Percentiles rank a stretch among this genome's conserved stretches.
phyloP scores from a whole-genome alignment of 345 rosid species.

The Moricandia arvensis region DNA sequence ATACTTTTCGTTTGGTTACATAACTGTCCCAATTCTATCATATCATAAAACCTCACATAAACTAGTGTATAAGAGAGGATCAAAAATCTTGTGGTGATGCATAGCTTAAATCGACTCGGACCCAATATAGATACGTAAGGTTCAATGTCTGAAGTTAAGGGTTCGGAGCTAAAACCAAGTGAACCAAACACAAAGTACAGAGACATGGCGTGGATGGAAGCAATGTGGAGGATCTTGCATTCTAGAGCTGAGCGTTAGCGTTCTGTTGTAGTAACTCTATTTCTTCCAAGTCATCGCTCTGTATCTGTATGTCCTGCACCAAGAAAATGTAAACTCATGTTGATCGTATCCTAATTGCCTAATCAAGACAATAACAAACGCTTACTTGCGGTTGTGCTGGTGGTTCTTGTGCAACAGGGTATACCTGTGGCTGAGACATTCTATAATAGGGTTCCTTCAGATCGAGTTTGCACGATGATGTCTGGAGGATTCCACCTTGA shows the following conservation, averaged over 20 bases:
- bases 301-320: constrained; percentile 61
- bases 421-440: constrained; percentile 93
- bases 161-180: constrained; percentile 1
- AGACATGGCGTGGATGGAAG: background rate
- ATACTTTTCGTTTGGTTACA: background rate
- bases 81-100: background rate
- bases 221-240: background rate
- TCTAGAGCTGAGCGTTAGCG: constrained; percentile 47
- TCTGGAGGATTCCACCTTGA: constrained; percentile 86
- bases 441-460: constrained; percentile 94
- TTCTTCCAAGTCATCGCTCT: constrained; percentile 65
- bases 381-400: constrained; percentile 50
- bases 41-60: background rate
- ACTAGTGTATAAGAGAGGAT: background rate
- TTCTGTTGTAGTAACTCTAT: constrained; percentile 63
- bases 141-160: constrained; percentile 2
- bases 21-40: background rate
- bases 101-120: background rate
- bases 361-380: background rate
- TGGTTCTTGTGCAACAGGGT: constrained; percentile 65
- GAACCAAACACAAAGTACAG: constrained; percentile 10
- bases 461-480: constrained; percentile 83
- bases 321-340: background rate
- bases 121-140: background rate
- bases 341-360: background rate